Base-by-base conservation (phyloP, 495 filamentous ascomycete genomes). In the Tuber brumale region DNA sequence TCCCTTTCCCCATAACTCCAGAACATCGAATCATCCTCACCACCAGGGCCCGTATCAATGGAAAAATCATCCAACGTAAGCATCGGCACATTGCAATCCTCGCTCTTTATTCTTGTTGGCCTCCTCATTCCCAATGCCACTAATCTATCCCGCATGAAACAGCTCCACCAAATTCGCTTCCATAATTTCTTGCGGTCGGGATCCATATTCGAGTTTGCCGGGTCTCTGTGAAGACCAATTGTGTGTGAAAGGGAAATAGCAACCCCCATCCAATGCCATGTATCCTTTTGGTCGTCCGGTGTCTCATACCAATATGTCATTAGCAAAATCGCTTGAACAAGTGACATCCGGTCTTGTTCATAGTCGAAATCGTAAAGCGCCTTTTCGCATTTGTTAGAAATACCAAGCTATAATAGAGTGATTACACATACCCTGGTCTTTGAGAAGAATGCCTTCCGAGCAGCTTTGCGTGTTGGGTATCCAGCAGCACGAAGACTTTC, bases 151-250 rank as follows among this genome's bases (percentile, higher is more conserved):
- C 93, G 90, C 87, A 95, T 95, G 80, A 94, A 95, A 74, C 91
- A 94, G 70, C 92, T 94, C 94, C 94, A 97, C 94, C 94, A 97
- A 74, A 97, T 93, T 45, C 93, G 87, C 84, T 94, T 96, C 92
- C 93, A 95, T 77, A 97, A 85, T 76, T 89, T 90, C 80, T 92
- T 91, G 82, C 89, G 89, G 73, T 88, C 87, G 31, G 86, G 80
- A 42, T 91, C 87, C 91, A 95, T 93, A 75, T 87, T 89, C 61
- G 90, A 91, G 61, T 91, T 90, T 7, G 87, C 89, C 46, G 93
- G 93, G 80, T 96, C 91, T 69, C 92, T 90, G 84, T 96, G 92
- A 3, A 95, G 86, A 14, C 93, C 93, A 76, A 95, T 94, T 8
- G 92, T 94, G 82, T 94, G 92, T 75, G 92, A 92, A 27, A 95